phyloP scores from a whole-genome alignment of 495 filamentous ascomycete species.

The Massariosphaeria phaeospora region DNA sequence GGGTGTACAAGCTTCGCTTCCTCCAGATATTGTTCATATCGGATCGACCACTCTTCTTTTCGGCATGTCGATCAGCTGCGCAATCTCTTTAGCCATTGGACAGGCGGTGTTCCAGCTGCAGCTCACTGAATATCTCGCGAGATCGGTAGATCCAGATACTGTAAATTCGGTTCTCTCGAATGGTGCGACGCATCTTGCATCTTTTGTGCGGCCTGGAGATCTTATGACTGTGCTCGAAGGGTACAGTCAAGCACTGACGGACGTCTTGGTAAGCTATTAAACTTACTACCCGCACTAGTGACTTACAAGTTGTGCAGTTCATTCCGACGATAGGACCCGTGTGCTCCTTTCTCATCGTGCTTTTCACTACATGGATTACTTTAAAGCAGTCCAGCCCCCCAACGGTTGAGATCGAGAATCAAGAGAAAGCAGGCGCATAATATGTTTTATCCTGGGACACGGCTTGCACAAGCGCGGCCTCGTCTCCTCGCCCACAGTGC shows the following conservation, averaged over 20 bases:
- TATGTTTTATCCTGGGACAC: slow-evolving; percentile 36
- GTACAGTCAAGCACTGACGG: slow-evolving; percentile 3
- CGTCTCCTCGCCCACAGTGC: slow-evolving; percentile 33
- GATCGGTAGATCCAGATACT: neutral
- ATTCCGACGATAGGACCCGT: too few species aligned
- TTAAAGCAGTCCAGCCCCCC: too few species aligned
- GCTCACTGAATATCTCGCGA: neutral
- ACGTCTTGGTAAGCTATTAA: slow-evolving; percentile 15
- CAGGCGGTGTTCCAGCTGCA: slow-evolving; percentile 3
- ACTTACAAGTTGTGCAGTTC: too few species aligned
- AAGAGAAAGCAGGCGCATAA: too few species aligned
- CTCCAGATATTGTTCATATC: slow-evolving; percentile 3
- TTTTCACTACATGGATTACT: too few species aligned
- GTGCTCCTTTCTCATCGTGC: too few species aligned
- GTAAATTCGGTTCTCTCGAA: neutral
- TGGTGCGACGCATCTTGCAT: neutral
- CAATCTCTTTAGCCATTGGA: slow-evolving; percentile 1
- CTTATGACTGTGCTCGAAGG: neutral
- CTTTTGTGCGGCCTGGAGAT: neutral
- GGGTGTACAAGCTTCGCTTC: neutral
- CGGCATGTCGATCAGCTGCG: slow-evolving; percentile 6
- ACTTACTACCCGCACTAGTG: too few species aligned
- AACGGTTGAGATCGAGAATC: too few species aligned
- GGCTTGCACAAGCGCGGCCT: slow-evolving; percentile 40
- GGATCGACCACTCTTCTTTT: slow-evolving; percentile 7